Evolutionary conservation across 805 yeast species (phyloP), one percentile per base, ranked within the genome.

Genomic region (Dipodascus geniculatus): DNA sequence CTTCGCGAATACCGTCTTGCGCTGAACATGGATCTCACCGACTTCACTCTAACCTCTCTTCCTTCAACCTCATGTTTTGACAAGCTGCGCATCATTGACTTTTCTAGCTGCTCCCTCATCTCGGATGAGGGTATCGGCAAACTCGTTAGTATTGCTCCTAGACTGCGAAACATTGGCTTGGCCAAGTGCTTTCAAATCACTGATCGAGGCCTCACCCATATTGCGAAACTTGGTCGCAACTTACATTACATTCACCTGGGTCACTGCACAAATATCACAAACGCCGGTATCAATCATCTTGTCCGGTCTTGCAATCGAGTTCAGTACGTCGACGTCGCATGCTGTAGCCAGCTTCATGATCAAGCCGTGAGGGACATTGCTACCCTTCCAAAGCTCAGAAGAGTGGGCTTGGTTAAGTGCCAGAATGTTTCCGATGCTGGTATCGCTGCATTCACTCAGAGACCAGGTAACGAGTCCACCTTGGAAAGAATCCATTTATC

Each of bases 361-460:
- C 78, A 80, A 61, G 81, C 96, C 1, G 78, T 93, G 47, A 75
- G 79, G 47, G 95, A 84, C 62, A 72, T 91, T 58, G 79, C 95
- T 2, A 79, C 78, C 49, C 73, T 91, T 59, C 87, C 95, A 4
- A 81, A 84, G 63, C 74, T 91, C 60, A 79, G 93, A 61, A 79
- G 99, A 68, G 89, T 91, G 49, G 99, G 99, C 0, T 73, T 91
- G 51, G 99, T 93, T 22, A 91, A 90, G 66, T 91, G 99, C 68
- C 77, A 80, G 19, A 81, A 85, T 63, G 87, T 91, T 60, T 85
- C 95, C 2, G 97, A 91, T 67, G 80, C 78, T 50, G 97, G 98
- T 1, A 66, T 72, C 77, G 58, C 83, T 79, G 59, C 77, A 79
- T 69, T 91, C 79, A 42, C 79, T 78, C 60, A 67, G 65, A 58